Evolutionary conservation across 345 rosid species (phyloP).

Genomic region (Fremontodendron californicum): DNA sequence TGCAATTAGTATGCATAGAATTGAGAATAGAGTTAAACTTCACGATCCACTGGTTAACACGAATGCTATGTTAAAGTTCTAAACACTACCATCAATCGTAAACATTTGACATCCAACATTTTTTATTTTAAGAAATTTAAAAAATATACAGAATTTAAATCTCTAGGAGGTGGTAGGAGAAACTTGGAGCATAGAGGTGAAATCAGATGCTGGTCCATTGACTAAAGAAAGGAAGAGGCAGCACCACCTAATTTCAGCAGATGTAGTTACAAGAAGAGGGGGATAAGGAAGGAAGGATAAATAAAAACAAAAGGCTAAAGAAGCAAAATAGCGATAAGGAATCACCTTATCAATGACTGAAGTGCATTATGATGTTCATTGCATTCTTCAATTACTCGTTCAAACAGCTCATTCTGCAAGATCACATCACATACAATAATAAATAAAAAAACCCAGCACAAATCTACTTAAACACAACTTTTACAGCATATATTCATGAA

Average conservation of each 20-base stretch:
- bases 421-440: slow-evolving; percentile 6
- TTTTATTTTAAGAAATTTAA: background rate
- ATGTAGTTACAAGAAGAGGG: background rate
- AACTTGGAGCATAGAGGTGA: background rate
- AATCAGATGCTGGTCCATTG: background rate
- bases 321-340: background rate
- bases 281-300: background rate
- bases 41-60: background rate
- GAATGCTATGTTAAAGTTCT: background rate
- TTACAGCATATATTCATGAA: background rate
- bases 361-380: slow-evolving; percentile 50
- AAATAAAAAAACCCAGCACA: background rate
- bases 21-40: background rate
- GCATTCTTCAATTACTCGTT: slow-evolving; percentile 55
- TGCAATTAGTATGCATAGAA: background rate
- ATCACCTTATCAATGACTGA: slow-evolving; percentile 57
- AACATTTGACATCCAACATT: background rate
- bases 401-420: slow-evolving; percentile 52
- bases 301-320: background rate
- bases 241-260: background rate
- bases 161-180: background rate
- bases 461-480: background rate
- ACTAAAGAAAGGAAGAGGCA: background rate
- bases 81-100: background rate
- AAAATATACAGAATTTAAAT: background rate